Conservation (phyloP, 208 protist species). For the Acanthamoeba healyi region DNA sequence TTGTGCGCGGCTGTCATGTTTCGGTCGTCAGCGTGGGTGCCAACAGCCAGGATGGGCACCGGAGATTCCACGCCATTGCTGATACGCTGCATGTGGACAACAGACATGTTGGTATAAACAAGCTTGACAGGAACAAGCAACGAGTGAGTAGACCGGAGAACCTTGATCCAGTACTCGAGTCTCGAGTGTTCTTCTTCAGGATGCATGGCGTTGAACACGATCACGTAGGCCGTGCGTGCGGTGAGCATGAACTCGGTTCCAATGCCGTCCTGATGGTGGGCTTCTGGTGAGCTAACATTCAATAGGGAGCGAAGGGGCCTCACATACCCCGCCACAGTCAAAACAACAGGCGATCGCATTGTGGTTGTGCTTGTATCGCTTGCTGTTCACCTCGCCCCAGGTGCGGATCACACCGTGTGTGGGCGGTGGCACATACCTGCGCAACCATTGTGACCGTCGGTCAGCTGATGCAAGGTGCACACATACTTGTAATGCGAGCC, state of each 20-base stretch:
- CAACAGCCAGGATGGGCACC: slow-evolving; percentile 3
- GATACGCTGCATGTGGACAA: neutral
- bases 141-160: neutral
- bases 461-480: no score
- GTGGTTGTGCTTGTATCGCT: slow-evolving; percentile 17
- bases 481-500: no score
- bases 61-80: slow-evolving; percentile 14
- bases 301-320: no score
- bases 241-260: slow-evolving; percentile 28
- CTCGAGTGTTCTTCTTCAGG: slow-evolving; percentile 5
- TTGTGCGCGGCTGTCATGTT: slow-evolving; percentile 26
- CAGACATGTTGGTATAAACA: neutral
- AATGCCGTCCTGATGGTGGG: slow-evolving; percentile 15
- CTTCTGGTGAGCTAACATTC: no score
- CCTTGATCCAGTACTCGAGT: slow-evolving; percentile 37
- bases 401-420: slow-evolving; percentile 29
- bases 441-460: no score
- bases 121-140: neutral
- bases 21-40: slow-evolving; percentile 5
- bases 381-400: neutral
- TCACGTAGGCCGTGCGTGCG: neutral
- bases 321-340: neutral
- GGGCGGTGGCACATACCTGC: slow-evolving; percentile 14
- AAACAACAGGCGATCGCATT: slow-evolving; percentile 1
- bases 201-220: neutral